Evolutionary conservation across 306 rosid species (phyloP).

Genomic region (Gynostemma pentaphyllum): DNA sequence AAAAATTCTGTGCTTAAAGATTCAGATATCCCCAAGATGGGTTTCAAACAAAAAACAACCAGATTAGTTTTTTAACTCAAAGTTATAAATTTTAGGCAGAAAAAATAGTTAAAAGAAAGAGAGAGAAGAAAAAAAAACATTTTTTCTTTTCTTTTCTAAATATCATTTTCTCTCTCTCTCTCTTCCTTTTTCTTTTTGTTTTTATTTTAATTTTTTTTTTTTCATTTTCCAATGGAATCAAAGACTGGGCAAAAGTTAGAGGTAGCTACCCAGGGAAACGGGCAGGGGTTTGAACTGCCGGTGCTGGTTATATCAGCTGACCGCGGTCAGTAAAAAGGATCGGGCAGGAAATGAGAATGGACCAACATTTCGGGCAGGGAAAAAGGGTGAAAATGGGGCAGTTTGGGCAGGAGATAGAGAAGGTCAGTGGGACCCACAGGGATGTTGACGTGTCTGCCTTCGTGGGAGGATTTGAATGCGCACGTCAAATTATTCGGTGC

Average conservation of each 20-base stretch:
- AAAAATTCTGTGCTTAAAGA: conserved; percentile 46
- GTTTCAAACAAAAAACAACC: conserved; percentile 16
- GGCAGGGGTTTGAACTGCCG: conserved; percentile 7
- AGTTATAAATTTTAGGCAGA: conserved; percentile 8
- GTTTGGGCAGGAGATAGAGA: conserved; percentile 20
- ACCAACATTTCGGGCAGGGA: conserved; percentile 35
- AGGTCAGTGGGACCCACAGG: conserved; percentile 20
- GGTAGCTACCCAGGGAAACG: conserved; percentile 11
- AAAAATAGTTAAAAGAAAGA: background rate
- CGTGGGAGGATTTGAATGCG: conserved; percentile 25
- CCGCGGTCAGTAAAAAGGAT: conserved; percentile 2
- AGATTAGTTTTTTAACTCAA: conserved; percentile 47
- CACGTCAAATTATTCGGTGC: conserved; percentile 36
- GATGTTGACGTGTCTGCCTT: conserved; percentile 33
- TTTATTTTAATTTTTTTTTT: background rate
- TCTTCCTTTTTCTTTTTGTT: background rate
- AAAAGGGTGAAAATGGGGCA: conserved; percentile 18
- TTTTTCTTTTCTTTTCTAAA: conserved; percentile 1
- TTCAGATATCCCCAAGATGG: conserved; percentile 35
- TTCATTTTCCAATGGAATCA: conserved; percentile 13
- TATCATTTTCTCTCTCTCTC: background rate
- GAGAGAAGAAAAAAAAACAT: background rate
- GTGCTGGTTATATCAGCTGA: conserved; percentile 6
- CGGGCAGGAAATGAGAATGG: background rate
- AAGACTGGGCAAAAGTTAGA: conserved; percentile 17